A percentile compares a stretch with the other conserved stretches of the same genome.
Evolutionary conservation across 345 rosid species (phyloP).

Genomic region (Erodium maritimum): DNA sequence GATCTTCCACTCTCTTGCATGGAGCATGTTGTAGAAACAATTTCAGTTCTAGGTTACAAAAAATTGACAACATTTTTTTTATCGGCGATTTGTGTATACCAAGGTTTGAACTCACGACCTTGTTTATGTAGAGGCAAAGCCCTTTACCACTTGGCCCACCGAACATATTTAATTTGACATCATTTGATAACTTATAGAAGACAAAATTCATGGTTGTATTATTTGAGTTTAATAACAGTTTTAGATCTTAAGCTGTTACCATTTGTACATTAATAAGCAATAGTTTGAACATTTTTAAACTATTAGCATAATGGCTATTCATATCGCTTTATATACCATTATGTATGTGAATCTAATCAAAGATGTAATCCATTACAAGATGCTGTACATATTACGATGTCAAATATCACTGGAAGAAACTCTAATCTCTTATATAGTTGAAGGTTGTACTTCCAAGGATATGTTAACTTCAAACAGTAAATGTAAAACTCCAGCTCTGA

Average conservation of each 20-base stretch:
- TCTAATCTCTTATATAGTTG: no score
- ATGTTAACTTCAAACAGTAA: no score
- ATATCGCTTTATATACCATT: no score
- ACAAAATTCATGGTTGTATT: neutral
- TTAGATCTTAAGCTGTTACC: neutral
- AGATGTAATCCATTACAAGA: no score
- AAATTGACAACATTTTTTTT: neutral
- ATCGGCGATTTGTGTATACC: neutral
- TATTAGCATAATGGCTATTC: neutral
- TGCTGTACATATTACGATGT: no score
- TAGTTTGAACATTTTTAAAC: neutral
- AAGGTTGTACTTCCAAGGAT: no score
- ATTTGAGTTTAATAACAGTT: neutral
- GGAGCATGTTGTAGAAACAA: neutral
- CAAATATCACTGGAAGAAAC: no score
- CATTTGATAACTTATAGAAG: neutral
- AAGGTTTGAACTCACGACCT: neutral
- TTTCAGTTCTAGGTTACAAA: neutral
- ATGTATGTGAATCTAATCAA: no score
- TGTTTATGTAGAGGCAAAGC: no score
- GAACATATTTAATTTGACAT: no score
- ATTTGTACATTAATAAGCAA: neutral
- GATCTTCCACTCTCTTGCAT: conserved; percentile 4
- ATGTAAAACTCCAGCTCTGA: no score
- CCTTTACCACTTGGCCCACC: no score